Base-by-base conservation (phyloP, 164 flowering plant genomes). In the Aristolochia contorta region DNA sequence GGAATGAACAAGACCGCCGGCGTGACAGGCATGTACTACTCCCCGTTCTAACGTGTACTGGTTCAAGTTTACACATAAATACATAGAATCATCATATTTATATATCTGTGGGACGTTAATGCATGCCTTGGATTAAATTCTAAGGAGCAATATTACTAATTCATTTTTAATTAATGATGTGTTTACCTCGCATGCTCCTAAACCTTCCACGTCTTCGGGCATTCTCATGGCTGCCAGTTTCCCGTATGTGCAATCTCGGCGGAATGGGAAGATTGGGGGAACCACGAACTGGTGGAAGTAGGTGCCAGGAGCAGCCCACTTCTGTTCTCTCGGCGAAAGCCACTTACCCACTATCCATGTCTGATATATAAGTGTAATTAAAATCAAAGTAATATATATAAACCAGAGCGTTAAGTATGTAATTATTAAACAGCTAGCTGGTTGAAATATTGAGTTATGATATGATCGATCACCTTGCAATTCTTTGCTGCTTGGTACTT, bases 291-390 rank as follows among this genome's bases (percentile, higher is more conserved):
- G 96, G 65, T 91, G 91, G 69, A 91, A 91, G 71, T 81, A 92
- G 15, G 98, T 79, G 30, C 98, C 98, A 0, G 72, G 6, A 51
- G 98, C 92, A 0, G 98, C 98, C 87, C 89, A 87, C 14, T 71
- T 79, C 65, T 91, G 98, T 67, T 85, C 74, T 55, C 82, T 65
- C 23, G 82, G 86, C 6, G 89, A 84, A 33, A 81, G 73, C 95
- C 96, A 91, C 67, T 91, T 91, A 16, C 98, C 98, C 12, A 84
- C 89, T 0, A 90, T 81, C 98, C 98, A 93, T 47, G 96, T 77
- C 98, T 93, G 23, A 24, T 25, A 6, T n/a, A n/a, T n/a, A n/a
- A n/a, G 13, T 27, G 45, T 16, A 55, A 61, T 15, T 13, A 54
- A 53, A 1, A 41, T 41, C 18, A n/a, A 15, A 27, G 30, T 27